phyloP scores from a whole-genome alignment of 208 protist genomes.

The Leptomonas pyrrhocoris region DNA sequence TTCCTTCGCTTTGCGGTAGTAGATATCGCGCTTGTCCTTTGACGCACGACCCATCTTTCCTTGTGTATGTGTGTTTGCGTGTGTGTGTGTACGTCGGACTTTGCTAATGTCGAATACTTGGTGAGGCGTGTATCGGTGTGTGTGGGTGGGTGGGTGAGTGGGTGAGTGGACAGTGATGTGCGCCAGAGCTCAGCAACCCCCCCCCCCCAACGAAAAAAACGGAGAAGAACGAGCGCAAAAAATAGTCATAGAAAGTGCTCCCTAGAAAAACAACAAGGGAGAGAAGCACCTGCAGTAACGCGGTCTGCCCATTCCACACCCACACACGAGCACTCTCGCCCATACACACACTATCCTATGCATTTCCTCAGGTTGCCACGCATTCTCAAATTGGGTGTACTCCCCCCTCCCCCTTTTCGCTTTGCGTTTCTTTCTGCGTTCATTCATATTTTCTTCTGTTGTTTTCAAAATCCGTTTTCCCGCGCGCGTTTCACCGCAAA shows the following conservation, averaged over 20 bases:
- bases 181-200: too few species aligned
- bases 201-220: background rate
- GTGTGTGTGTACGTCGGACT: background rate
- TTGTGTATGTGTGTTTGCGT: background rate
- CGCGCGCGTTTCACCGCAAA: too few species aligned
- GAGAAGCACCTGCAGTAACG: too few species aligned
- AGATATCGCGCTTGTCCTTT: slow-evolving; percentile 99
- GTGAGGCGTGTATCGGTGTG: background rate
- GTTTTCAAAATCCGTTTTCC: too few species aligned
- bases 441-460: background rate
- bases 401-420: background rate
- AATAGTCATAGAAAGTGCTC: too few species aligned
- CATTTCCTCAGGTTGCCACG: too few species aligned
- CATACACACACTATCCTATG: too few species aligned
- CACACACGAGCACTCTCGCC: too few species aligned
- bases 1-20: slow-evolving; percentile 99
- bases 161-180: background rate
- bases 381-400: background rate
- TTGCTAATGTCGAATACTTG: background rate
- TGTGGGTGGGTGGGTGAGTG: background rate
- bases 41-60: slow-evolving; percentile 89
- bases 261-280: too few species aligned
- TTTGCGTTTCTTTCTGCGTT: background rate
- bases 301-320: too few species aligned
- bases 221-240: background rate